Conservation (phyloP, 345 rosid species). For the Geranium brycei region DNA sequence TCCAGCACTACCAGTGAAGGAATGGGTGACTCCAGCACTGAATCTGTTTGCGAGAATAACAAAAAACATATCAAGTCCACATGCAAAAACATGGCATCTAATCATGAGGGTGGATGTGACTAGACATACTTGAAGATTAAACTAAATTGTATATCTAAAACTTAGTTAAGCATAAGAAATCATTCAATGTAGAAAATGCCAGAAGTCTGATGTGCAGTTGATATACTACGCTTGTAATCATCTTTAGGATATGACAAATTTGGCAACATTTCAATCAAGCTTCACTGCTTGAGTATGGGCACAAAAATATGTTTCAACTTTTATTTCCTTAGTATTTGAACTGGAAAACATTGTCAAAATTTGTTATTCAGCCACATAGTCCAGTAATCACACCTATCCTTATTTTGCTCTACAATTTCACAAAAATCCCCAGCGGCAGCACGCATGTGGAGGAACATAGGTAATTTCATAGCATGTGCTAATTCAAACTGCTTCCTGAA, state of each 20-base stretch:
- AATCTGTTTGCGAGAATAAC: constrained; percentile 35
- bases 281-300: no score
- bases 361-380: no score
- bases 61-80: not conserved
- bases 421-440: constrained; percentile 86
- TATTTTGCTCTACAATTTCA: constrained; percentile 58
- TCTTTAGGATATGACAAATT: not conserved
- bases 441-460: constrained; percentile 96
- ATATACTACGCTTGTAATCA: not conserved
- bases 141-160: not conserved
- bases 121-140: not conserved
- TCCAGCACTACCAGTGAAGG: constrained; percentile 71
- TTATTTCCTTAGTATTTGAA: not conserved
- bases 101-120: not conserved
- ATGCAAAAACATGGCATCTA: not conserved
- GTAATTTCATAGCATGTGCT: constrained; percentile 76
- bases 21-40: constrained; percentile 74
- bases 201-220: not conserved
- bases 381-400: constrained; percentile 37
- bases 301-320: not conserved
- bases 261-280: no score
- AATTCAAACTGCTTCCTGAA: constrained; percentile 95
- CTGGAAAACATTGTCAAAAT: no score
- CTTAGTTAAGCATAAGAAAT: not conserved
- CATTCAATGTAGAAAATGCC: not conserved